Evolutionary conservation across 257 asterid genomes (phyloP), one percentile per base, ranked within the genome.

Genomic region (Cordia subcordata): DNA sequence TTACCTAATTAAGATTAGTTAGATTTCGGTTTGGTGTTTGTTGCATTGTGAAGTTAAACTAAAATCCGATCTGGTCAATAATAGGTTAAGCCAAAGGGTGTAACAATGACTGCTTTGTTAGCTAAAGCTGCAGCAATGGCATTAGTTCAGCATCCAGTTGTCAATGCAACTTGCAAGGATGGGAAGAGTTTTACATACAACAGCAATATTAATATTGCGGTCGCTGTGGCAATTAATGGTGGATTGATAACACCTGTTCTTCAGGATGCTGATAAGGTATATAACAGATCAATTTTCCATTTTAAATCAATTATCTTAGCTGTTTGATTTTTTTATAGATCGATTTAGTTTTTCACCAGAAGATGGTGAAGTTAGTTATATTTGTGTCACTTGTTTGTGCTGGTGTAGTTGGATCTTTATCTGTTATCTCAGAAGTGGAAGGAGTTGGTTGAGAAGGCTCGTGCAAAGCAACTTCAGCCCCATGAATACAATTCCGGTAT

Each of bases 111-210:
- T 0, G 96, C 87, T 0, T 72, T 88, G 77, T 64, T 88, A 74
- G 96, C 95, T 8, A 88, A 85, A 79, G 96, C 96, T 55, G 87
- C 85, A n/a, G 95, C 96, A 5, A 72, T 88, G 93, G 95, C 96
- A 33, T 71, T 88, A 72, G 85, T 64, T 61, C 95, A 88, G 68
- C 95, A 88, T 62, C 96, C 96, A 4, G 88, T 88, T 69, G 94
- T 88, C 80, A 85, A 88, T 64, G 69, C 96, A 20, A 54, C 82
- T 39, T 88, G 96, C 75, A 85, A 80, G 74, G 96, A 85, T 60
- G 96, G 96, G 55, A 88, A 85, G 68, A 85, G 94, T 64, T 88
- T 88, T 67, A 82, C 90, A 18, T 83, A 85, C 72, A 88, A 83
- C 32, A 74, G 81, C 63, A 85, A 62, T 55, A 79, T 88, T 38